Evolutionary conservation across 2,329 filamentous ascomycete species (phyloP).

Genomic region (Xylariaceae sp.): DNA sequence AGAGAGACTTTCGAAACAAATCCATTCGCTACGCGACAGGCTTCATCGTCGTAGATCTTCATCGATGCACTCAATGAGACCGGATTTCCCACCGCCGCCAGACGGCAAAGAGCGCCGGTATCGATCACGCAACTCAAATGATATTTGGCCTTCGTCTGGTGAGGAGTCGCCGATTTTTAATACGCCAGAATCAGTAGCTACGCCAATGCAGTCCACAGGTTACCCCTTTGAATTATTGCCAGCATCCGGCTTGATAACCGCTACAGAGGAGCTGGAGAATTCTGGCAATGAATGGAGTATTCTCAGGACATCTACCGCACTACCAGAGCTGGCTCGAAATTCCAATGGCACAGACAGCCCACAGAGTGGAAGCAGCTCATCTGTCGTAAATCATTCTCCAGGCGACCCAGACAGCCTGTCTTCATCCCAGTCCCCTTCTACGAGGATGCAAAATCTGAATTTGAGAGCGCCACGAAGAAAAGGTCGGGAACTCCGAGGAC

Average conservation of each 20-base stretch:
- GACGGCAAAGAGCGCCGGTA: conserved; percentile 27
- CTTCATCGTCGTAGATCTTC: conserved; percentile 26
- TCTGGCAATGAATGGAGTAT: conserved; percentile 15
- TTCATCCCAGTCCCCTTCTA: conserved; percentile 10
- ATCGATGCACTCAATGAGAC: conserved; percentile 23
- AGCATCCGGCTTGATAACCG: conserved; percentile 25
- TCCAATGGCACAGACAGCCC: conserved; percentile 13
- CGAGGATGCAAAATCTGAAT: conserved; percentile 10
- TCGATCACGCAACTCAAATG: conserved; percentile 27
- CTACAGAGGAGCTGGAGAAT: conserved; percentile 28
- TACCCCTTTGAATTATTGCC: conserved; percentile 23
- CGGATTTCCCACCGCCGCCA: conserved; percentile 27
- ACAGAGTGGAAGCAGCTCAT: conserved; percentile 11
- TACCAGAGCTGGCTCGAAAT: conserved; percentile 9
- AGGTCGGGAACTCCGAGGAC: conserved; percentile 22
- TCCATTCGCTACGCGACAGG: conserved; percentile 22
- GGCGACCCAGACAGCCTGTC: conserved; percentile 15
- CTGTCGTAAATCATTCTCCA: conserved; percentile 6
- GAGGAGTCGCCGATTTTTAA: conserved; percentile 30
- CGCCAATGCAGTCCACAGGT: conserved; percentile 6
- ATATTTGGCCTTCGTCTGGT: conserved; percentile 29
- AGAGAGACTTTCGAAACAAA: conserved; percentile 20
- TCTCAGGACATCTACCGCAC: conserved; percentile 14
- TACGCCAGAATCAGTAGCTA: conserved; percentile 25
- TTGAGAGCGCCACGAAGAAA: conserved; percentile 15